Evolutionary conservation across 2,329 filamentous ascomycete genomes (phyloP).

Genomic region (Didymella segeticola): DNA sequence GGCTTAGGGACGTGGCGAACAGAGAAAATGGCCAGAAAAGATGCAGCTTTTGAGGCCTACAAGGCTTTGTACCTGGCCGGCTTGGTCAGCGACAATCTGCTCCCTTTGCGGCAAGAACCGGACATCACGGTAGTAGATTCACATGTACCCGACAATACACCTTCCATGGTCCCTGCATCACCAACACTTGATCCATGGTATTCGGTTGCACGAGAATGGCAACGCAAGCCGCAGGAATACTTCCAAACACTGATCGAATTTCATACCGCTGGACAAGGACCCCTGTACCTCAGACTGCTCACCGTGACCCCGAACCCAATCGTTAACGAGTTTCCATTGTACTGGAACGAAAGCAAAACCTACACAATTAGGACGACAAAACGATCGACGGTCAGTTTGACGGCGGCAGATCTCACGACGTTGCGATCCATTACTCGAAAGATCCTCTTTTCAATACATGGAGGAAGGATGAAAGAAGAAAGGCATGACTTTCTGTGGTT

Average conservation of each 20-base stretch:
- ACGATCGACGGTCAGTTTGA: conserved; percentile 17
- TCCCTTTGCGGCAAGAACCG: conserved; percentile 62
- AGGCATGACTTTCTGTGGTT: conserved; percentile 41
- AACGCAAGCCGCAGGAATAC: conserved; percentile 23
- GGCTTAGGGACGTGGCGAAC: conserved; percentile 69
- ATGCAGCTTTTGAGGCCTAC: conserved; percentile 85
- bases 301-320: conserved; percentile 30
- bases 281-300: conserved; percentile 32
- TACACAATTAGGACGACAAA: conserved; percentile 28
- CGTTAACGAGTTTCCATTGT: conserved; percentile 28
- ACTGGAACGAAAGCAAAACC: conserved; percentile 41
- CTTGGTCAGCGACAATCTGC: conserved; percentile 77
- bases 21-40: conserved; percentile 75
- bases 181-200: conserved; percentile 43
- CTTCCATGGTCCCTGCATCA: conserved; percentile 35
- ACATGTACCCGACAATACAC: conserved; percentile 32
- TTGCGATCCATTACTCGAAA: conserved; percentile 35
- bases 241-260: conserved; percentile 30
- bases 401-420: conserved; percentile 22
- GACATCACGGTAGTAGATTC: conserved; percentile 30
- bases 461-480: conserved; percentile 27
- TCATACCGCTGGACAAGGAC: conserved; percentile 12
- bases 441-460: conserved; percentile 34
- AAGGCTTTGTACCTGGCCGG: conserved; percentile 71
- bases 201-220: conserved; percentile 20